Percentiles rank a stretch among this genome's conserved stretches.
Evolutionary conservation across 768 basidiomycete species (phyloP).

Genomic region (Amanita phalloides): DNA sequence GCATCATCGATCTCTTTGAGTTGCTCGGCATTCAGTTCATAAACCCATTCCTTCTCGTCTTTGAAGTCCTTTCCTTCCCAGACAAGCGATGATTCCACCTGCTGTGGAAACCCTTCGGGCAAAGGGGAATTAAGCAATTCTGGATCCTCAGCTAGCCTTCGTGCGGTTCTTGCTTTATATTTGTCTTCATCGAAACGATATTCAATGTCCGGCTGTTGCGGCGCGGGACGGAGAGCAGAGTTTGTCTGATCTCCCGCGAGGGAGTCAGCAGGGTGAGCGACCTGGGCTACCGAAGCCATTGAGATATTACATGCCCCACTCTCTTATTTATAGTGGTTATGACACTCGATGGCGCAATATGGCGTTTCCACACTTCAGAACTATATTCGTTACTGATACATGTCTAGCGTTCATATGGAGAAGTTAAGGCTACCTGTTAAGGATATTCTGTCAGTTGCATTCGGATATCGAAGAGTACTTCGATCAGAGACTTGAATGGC

Average conservation of each 20-base stretch:
- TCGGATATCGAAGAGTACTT: no score
- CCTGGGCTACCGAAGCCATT: background rate
- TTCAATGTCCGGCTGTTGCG: conserved; percentile 23
- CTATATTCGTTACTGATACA: no score
- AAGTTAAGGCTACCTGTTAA: no score
- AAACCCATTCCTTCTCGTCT: conserved; percentile 29
- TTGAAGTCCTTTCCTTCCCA: conserved; percentile 35
- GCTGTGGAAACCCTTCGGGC: conserved; percentile 25
- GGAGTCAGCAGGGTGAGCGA: background rate
- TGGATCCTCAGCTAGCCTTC: conserved; percentile 23
- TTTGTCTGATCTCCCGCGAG: background rate
- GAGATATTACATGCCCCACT: background rate
- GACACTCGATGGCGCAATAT: background rate
- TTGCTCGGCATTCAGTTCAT: conserved; percentile 18
- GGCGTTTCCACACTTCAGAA: background rate
- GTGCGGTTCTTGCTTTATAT: conserved; percentile 26
- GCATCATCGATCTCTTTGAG: conserved; percentile 27
- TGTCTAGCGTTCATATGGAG: no score
- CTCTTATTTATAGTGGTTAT: background rate
- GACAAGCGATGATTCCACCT: conserved; percentile 24
- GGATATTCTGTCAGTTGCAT: no score
- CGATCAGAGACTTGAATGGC: conserved; percentile 77
- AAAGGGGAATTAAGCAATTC: conserved; percentile 17
- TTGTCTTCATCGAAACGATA: conserved; percentile 29
- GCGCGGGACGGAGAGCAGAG: background rate